Evolutionary conservation across 2,329 filamentous ascomycete genomes (phyloP), one percentile per base, ranked within the genome.

Genomic region (Aspergillus arachidicola): DNA sequence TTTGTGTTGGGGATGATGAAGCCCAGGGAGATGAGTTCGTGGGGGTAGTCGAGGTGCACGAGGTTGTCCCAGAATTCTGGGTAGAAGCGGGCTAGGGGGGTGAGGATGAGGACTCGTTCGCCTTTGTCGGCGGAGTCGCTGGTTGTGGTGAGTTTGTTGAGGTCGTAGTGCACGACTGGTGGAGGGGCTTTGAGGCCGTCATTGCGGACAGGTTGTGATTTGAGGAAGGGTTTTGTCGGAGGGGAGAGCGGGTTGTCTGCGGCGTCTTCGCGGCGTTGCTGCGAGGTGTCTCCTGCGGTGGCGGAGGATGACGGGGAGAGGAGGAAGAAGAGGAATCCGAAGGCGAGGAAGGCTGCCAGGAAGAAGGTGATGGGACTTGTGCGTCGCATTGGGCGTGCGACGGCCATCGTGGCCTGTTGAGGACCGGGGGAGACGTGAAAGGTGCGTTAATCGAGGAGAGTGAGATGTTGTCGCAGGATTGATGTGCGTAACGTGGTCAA

Each of bases 1-100:
- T 91, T 91, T 55, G 89, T 96, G 81, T 96, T 96, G 58, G 95
- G 95, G 32, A 97, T 89, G 75, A 99, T 98, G 81, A 98, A 99
- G 45, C 93, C 95, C 32, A 99, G 84, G 0, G 93, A 96, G 74
- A 99, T 96, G 67, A 98, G 87, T 64, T 97, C 91, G 80, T 97
- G 95, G 3, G 95, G 95, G 77, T 98, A 99, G 72, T 81, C 86
- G 61, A 99, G 85, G 75, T 87, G 87, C 69, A 94, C 78, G 32
- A 99, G 84, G 73, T 98, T 99, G 77, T 96, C 90, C 94, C 95
- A 99, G 83, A 98, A 99, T 70, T 86, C 89, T 71, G 91, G 89
- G 79, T 97, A 98, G 84, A 98, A 99, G 66, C 92, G 88, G 36
- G 93, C 91, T 80, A 99, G 89, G 11, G 95, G 95, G 1, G 95